These are phyloP conservation scores for Diplotaxis tenuifolia DNA, from an alignment of 345 rosid genomes.

Conservation along the genomic window DNA sequence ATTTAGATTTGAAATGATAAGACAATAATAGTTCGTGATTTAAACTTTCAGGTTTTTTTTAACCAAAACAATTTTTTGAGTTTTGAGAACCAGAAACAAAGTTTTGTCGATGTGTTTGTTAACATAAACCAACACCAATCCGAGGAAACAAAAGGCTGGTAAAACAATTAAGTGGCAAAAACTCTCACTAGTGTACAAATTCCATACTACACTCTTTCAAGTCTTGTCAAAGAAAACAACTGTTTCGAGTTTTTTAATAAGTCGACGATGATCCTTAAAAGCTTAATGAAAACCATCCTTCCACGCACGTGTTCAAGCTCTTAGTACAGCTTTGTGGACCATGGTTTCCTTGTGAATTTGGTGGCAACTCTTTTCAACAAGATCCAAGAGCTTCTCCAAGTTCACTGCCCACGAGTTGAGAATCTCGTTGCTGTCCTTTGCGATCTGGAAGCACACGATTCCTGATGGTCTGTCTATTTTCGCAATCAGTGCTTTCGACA, in stretches of 20 bases:
- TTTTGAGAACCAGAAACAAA: not conserved
- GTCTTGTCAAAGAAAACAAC: slow-evolving; percentile 12
- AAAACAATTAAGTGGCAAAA: not conserved
- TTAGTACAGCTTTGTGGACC: slow-evolving; percentile 94
- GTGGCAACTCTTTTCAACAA: slow-evolving; percentile 98
- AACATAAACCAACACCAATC: not conserved
- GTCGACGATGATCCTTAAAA: not conserved
- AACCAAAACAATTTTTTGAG: not conserved
- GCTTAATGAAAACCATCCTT: slow-evolving; percentile 5
- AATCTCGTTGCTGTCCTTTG: slow-evolving; percentile 91
- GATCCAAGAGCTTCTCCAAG: slow-evolving; percentile 95
- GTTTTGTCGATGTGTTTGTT: not conserved
- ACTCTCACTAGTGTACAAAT: slow-evolving; percentile 24
- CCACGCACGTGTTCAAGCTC: slow-evolving; percentile 12
- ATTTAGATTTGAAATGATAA: no score
- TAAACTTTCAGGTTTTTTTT: no score
- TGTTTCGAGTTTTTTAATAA: slow-evolving; percentile 20
- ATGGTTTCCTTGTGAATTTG: slow-evolving; percentile 99
- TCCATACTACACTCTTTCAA: not conserved
- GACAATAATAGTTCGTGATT: no score
- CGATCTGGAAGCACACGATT: slow-evolving; percentile 77
- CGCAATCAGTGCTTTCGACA: slow-evolving; percentile 84
- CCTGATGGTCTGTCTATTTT: slow-evolving; percentile 94
- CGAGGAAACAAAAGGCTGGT: not conserved
- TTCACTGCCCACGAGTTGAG: slow-evolving; percentile 89